Base-by-base conservation (phyloP, 768 basidiomycete species). In the Solioccasus polychromus region DNA sequence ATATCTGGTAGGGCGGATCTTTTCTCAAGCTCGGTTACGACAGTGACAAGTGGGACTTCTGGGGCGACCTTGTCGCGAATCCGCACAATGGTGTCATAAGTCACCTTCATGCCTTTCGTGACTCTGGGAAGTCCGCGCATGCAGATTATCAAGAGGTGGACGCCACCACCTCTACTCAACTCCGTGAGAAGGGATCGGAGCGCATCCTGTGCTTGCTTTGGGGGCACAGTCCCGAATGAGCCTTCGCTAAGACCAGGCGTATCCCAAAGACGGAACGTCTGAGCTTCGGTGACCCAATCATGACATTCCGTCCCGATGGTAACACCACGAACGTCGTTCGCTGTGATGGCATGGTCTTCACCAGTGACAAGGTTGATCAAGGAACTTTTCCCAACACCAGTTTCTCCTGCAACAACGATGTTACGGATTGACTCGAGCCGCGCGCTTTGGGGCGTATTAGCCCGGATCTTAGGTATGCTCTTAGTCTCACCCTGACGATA, bases 11-110 rank as follows among this genome's bases (percentile, higher is more conserved):
- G 14, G 22, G 45, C 22, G 8, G 57, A 59, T 25, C 50, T 44
- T 29, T 66, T 64, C 48, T 68, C 68, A 14, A 69, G 58, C 18
- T 69, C 68, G 23, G 66, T 68, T 37, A 68, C 20, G 30, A 66
- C 50, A 12, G 61, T 45, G 12, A 54, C 59, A 20, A 68, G 38
- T 1, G 60, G 63, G n/a, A 55, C 37, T 1, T 49, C 42, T 3
- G 50, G 47, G 10, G 53, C 42, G 14, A 37, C 36, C 41, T 50
- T 60, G 11, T 58, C 50, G 30, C 61, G 57, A 18, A 61, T 51
- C 11, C 50, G 48, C 12, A 19, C 32, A 42, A 61, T 59, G 18
- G 46, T 35, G 17, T 61, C 52, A 36, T 62, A 63, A 7, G 56
- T 63, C 29, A 49, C 59, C 42, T 59, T 61, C 53, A 64, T 63